Conservation (phyloP, 2,329 filamentous ascomycete species). For the Chaetothyriales sp. region DNA sequence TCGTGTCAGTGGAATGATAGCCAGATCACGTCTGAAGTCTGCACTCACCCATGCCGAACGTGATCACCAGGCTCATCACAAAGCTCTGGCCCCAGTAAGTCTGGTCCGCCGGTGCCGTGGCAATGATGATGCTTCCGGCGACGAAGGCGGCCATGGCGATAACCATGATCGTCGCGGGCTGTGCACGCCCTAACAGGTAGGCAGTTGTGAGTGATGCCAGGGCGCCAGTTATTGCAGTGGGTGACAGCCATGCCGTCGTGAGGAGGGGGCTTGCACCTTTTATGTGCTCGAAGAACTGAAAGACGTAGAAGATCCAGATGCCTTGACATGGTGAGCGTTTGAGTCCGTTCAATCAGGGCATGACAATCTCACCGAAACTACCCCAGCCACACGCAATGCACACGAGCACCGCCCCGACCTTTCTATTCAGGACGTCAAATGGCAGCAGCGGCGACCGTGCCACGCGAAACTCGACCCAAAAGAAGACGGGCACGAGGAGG, state of each 20-base stretch:
- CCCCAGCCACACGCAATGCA: slow-evolving; percentile 43
- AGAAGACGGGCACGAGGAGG: slow-evolving; percentile 41
- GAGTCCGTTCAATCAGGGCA: slow-evolving; percentile 25
- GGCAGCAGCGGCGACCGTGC: slow-evolving; percentile 45
- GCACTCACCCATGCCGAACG: slow-evolving; percentile 21
- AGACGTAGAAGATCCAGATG: slow-evolving; percentile 29
- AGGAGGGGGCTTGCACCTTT: slow-evolving; percentile 10
- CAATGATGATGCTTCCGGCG: slow-evolving; percentile 26
- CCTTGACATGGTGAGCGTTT: slow-evolving; percentile 18
- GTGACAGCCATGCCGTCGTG: slow-evolving; percentile 21
- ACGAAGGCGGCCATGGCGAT: slow-evolving; percentile 22
- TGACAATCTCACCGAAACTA: slow-evolving; percentile 27
- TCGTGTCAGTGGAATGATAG: slow-evolving; percentile 27
- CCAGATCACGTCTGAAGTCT: neutral
- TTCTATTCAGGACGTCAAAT: slow-evolving; percentile 35
- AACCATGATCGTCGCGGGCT: slow-evolving; percentile 23
- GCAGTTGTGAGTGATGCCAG: slow-evolving; percentile 20
- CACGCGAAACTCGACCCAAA: slow-evolving; percentile 35
- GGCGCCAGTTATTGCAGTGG: slow-evolving; percentile 20
- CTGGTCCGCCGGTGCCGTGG: slow-evolving; percentile 28
- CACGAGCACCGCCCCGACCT: slow-evolving; percentile 42
- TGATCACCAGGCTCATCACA: slow-evolving; percentile 19
- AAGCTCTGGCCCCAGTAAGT: slow-evolving; percentile 31
- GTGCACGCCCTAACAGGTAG: slow-evolving; percentile 4
- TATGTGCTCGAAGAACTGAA: slow-evolving; percentile 23